Percentiles rank a stretch among this genome's conserved stretches.
Evolutionary conservation across 345 rosid genomes (phyloP).

Genomic region (Rhizophora mangle): DNA sequence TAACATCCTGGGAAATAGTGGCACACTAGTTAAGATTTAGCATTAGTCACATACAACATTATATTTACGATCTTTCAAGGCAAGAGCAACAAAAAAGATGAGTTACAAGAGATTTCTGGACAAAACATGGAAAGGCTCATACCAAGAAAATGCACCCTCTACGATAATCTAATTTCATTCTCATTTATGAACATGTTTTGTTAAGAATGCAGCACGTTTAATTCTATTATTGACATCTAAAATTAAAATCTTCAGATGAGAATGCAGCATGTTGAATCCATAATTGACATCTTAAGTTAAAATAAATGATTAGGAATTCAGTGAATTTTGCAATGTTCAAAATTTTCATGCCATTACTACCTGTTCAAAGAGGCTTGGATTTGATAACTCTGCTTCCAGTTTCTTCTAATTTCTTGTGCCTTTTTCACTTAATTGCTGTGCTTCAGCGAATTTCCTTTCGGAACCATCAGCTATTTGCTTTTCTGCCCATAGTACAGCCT

Average conservation of each 20-base stretch:
- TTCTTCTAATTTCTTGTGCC: constrained; percentile 67
- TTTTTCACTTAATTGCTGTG: constrained; percentile 58
- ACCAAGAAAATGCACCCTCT: not conserved
- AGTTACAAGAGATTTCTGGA: constrained; percentile 4
- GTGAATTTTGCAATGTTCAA: not conserved
- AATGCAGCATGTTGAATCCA: constrained; percentile 1
- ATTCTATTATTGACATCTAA: too few species aligned
- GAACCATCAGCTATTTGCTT: constrained; percentile 74
- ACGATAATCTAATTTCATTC: too few species aligned
- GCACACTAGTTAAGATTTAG: constrained; percentile 65
- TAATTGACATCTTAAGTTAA: not conserved
- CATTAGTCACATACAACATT: constrained; percentile 40
- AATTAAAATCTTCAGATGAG: too few species aligned
- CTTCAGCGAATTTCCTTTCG: constrained; percentile 61
- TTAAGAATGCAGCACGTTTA: not conserved
- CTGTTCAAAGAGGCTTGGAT: constrained; percentile 81
- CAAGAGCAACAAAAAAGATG: not conserved
- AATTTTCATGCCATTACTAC: constrained; percentile 40
- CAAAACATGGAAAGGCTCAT: not conserved
- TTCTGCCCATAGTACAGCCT: constrained; percentile 59
- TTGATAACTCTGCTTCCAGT: constrained; percentile 67
- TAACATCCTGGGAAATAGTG: constrained; percentile 82
- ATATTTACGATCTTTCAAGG: constrained; percentile 4
- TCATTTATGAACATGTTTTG: too few species aligned
- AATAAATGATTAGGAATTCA: not conserved